Conservation (phyloP, 2,329 filamentous ascomycete species). For the Lasiodiplodia theobromae region DNA sequence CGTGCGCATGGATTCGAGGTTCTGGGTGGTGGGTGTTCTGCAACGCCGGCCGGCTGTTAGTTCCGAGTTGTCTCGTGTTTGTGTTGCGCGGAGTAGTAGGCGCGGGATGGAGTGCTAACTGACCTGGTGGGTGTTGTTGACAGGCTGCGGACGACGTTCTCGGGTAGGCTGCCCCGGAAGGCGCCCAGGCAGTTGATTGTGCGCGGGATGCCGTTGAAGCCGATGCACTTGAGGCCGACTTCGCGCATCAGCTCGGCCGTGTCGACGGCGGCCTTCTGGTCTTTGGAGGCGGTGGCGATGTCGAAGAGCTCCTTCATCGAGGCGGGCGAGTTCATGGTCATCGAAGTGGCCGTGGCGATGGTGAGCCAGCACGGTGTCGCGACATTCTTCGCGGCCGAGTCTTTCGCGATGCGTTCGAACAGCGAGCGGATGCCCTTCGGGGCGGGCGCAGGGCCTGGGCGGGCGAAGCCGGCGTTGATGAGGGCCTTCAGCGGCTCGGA, state of each 20-base stretch:
- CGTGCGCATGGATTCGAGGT: constrained; percentile 60
- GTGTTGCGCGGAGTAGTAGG: too few relatives aligned
- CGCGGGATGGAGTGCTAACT: constrained; percentile 10
- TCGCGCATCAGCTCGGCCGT: constrained; percentile 77
- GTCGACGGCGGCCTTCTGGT: constrained; percentile 48
- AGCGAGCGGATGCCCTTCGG: constrained; percentile 68
- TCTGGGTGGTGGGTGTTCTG: constrained; percentile 45
- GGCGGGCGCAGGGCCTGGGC: constrained; percentile 70
- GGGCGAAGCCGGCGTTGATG: constrained; percentile 73
- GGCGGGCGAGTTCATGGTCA: constrained; percentile 86
- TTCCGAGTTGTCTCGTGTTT: background rate
- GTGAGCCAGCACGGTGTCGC: constrained; percentile 71
- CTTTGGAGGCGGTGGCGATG: constrained; percentile 42
- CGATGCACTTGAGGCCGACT: constrained; percentile 78
- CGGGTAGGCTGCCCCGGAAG: constrained; percentile 70
- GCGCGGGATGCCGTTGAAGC: constrained; percentile 80
- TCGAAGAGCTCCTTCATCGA: constrained; percentile 71
- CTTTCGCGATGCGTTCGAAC: constrained; percentile 68
- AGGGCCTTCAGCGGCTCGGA: constrained; percentile 74
- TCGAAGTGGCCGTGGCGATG: constrained; percentile 77
- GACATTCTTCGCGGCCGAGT: constrained; percentile 68
- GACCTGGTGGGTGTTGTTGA: constrained; percentile 64
- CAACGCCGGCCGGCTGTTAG: background rate
- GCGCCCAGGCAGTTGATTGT: constrained; percentile 82
- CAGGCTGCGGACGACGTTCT: constrained; percentile 61